Base-by-base conservation (phyloP, 768 basidiomycete species). In the Suillus brevipes region DNA sequence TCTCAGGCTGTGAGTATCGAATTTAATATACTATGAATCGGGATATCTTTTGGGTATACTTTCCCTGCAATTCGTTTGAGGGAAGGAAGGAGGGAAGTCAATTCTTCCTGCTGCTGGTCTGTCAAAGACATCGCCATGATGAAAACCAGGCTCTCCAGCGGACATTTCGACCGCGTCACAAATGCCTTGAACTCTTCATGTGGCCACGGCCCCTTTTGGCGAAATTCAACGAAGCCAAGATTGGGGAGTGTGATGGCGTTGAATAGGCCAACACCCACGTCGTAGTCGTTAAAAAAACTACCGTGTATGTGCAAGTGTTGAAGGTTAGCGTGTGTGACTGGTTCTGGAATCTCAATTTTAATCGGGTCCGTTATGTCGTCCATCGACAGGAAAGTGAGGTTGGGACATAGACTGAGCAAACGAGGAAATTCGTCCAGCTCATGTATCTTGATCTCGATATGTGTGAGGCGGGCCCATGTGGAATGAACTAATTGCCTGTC, bases 121-220 rank as follows among this genome's bases (percentile, higher is more conserved):
- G 43, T 45, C 4, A 9, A 20, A 9, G 0, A 10, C 43, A 45
- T 10, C 10, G 9, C 1, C 10, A 3, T 20, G 43, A 8, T 20
- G 20, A 45, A 10, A 45, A n/a, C 9, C 9, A 45, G 20, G 20
- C 9, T 20, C 20, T 70, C 65, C 18, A 72, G 66, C 10, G 70
- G 70, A 40, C 71, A 72, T 31, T 4, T 5, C 12, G 71, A 72
- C 2, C 71, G 70, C 40, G 16, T 28, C 25, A 72, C 20, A 31
- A 72, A 72, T 20, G 59, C 20, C 55, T 52, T 72, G 59, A 72
- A 61, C 16, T 63, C 61, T 5, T 65, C 45, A 20, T 70, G 65
- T 28, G 49, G 65, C 71, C 71, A 74, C 4, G 43, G 1, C 1
- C 14, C 23, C 25, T 64, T 37, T 62, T 68, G 52, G 16, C 38